Evolutionary conservation across 139 green algal genomes (phyloP), one percentile per base, ranked within the genome.

Genomic region (Nannochloris sp.): DNA sequence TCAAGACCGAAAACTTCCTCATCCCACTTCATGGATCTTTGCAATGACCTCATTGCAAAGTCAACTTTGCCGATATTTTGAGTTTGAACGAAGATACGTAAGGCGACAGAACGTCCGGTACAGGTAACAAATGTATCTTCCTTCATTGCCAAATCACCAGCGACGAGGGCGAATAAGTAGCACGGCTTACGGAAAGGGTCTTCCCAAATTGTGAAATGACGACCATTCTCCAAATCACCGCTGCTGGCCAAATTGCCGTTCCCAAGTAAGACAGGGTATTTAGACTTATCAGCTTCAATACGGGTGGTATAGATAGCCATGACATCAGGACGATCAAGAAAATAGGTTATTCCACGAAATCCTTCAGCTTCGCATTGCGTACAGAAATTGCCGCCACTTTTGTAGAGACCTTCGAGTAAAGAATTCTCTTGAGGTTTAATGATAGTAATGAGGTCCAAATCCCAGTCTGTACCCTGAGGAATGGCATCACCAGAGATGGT

Each of bases 101-200:
- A 85, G 19, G 67, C 71, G 24, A 99, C 91, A 0, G 78, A 29
- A 4, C 60, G 60, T 4, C 92, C 92, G 33, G 54, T 83, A 55
- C 27, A 55, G 7, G 94, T 98, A 31, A 54, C 90, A 78, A 91
- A 98, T 19, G 25, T 79, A 68, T 95, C 84, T 72, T 97, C 84
- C 39, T 87, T 83, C 67, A 86, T 73, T 3, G 69, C 74, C 39
- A 98, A 79, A 70, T 93, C 76, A 27, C 94, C 94, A 1, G 94
- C 94, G 27, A 99, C 93, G 48, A 99, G 80, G 2, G 94, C 94
- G 82, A 99, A 99, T 54, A 99, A 84, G 79, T 99, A 99, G 78
- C 81, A 95, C 12, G 94, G 94, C 84, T 99, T 99, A 33, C 63
- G 67, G 71, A 85, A 98, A 12, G 94, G 94, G 81, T 99, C 94